These are phyloP conservation scores for Cylindrotheca fusiformis DNA, from an alignment of 108 stramenopile genomes.

Conservation along the genomic window DNA sequence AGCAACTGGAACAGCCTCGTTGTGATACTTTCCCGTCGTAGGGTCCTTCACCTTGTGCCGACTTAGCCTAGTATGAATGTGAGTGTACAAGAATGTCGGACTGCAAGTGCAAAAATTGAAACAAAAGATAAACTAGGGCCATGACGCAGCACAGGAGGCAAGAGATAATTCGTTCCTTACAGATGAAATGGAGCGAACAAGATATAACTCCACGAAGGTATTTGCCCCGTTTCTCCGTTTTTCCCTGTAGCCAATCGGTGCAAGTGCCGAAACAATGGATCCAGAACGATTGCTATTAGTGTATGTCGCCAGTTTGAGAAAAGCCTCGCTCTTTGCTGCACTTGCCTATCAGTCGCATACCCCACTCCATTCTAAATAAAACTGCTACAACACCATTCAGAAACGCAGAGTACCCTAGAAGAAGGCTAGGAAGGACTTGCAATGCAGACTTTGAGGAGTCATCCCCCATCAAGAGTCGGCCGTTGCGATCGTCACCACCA, in stretches of 20 bases:
- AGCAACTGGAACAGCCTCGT: slow-evolving; percentile 68
- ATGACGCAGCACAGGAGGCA: no score
- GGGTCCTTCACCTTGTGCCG: slow-evolving; percentile 35
- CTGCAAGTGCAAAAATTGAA: slow-evolving; percentile 49
- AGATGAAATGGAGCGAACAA: slow-evolving; percentile 64
- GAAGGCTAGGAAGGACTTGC: slow-evolving; percentile 38
- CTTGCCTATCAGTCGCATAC: slow-evolving; percentile 69
- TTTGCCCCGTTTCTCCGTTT: slow-evolving; percentile 56
- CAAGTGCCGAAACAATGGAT: no score
- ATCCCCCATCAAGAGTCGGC: slow-evolving; percentile 22
- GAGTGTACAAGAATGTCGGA: slow-evolving; percentile 75
- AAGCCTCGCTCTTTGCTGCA: no score
- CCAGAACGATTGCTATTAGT: no score
- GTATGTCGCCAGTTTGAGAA: no score
- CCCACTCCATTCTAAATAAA: slow-evolving; percentile 69
- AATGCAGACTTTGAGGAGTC: slow-evolving; percentile 15
- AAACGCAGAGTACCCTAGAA: slow-evolving; percentile 69
- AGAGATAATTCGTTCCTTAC: background rate
- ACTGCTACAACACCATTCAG: slow-evolving; percentile 79
- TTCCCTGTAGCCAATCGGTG: slow-evolving; percentile 40
- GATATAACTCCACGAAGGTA: slow-evolving; percentile 79
- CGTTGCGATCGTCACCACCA: slow-evolving; percentile 13
- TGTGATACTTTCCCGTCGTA: slow-evolving; percentile 29
- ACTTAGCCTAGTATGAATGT: slow-evolving; percentile 51
- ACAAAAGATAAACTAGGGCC: no score